Conservation (phyloP, 495 filamentous ascomycete species). For the Amphirosellinia nigrospora region DNA sequence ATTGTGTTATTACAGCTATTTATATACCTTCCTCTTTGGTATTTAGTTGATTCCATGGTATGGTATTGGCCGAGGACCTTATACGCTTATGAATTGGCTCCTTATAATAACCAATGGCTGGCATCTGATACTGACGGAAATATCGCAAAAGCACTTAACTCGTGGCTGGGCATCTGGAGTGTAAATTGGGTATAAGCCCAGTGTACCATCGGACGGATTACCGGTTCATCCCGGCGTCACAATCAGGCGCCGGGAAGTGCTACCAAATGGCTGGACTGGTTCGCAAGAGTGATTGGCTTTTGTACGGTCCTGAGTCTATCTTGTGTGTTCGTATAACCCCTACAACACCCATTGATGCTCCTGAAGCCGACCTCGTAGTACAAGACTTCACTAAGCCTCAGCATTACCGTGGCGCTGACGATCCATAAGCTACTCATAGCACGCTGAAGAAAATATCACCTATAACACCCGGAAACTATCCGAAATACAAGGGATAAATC, state of each 20-base stretch:
- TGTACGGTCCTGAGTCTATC: background rate
- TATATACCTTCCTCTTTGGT: background rate
- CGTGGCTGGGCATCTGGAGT: background rate
- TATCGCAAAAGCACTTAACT: background rate
- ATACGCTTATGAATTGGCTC: background rate
- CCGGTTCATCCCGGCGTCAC: background rate
- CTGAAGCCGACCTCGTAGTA: background rate
- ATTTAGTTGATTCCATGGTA: background rate
- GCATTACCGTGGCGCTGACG: slow-evolving; percentile 14
- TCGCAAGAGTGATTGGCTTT: background rate
- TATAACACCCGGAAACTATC: background rate
- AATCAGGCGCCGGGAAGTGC: background rate
- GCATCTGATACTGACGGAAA: background rate
- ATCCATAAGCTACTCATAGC: background rate
- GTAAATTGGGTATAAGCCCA: background rate
- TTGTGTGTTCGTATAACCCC: background rate
- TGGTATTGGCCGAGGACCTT: background rate
- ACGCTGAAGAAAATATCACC: background rate
- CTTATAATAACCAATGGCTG: background rate
- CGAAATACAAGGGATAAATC: background rate
- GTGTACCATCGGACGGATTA: background rate
- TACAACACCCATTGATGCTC: background rate
- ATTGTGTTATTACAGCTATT: background rate
- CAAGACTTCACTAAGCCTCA: background rate
- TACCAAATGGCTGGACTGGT: background rate